Evolutionary conservation across 2,329 filamentous ascomycete genomes (phyloP), one percentile per base, ranked within the genome.

Genomic region (Colletotrichum sp.): DNA sequence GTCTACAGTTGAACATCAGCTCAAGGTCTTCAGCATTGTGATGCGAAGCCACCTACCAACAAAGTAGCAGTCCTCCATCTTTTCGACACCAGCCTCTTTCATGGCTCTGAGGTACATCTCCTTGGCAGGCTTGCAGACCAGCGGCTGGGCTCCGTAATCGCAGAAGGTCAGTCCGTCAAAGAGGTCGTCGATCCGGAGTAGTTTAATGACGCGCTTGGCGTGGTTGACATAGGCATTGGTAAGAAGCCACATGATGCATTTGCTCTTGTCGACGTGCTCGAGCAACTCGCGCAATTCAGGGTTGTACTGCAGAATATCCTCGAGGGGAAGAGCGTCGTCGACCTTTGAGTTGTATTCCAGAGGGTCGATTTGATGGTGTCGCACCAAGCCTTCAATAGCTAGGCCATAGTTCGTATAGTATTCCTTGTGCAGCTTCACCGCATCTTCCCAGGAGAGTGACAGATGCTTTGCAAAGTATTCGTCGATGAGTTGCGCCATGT

Each of bases 131-230:
- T 99, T 99, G 86, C 97, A 98, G 61, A 97, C 84, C 75, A 99
- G 88, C 8, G 91, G 93, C 55, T 90, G 86, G 18, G 89, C 85
- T 13, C 87, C 89, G 83, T 99, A 99, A 83, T 99, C 95, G 81
- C 97, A 99, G 83, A 92, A 99, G 0, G 97, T 99, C 75, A 98
- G 91, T 9, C 97, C 97, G 76, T 98, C 96, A 80, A 99, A 99
- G 31, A 96, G 85, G 81, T 98, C 95, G 3, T 97, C 95, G 29
- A 99, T 87, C 3, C 90, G 92, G 3, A 99, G 87, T 24, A 99
- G 86, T 74, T 89, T 91, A 15, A 98, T 91, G 1, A 99, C 97
- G 55, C 95, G 87, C 80, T 91, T 92, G 36, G 92, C 97, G 80
- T 99, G 97, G 38, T 89, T 98, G 76, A 97, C 87, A 80, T 99